These are phyloP conservation scores for Neopestalotiopsis clavispora DNA, from an alignment of 2,329 filamentous ascomycete genomes.

Conservation along the genomic window DNA sequence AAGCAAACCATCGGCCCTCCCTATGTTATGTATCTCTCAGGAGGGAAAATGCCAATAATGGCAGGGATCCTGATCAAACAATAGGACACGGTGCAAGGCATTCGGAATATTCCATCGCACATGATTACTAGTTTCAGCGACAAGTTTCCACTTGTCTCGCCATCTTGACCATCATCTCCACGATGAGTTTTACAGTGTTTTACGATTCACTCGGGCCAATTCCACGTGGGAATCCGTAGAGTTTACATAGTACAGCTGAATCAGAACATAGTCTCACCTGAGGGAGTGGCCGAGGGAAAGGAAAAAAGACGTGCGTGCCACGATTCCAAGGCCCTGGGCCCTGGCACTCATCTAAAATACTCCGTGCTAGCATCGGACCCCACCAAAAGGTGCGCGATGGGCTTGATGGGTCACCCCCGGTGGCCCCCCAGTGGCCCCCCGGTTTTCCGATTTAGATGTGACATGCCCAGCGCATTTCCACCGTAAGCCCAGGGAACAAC, in stretches of 20 bases:
- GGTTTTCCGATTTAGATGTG: constrained; percentile 13
- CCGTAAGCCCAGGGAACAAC: neutral
- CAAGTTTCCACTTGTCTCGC: neutral
- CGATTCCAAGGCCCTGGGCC: neutral
- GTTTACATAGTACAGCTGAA: neutral
- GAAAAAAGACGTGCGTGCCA: neutral
- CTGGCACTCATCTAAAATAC: neutral
- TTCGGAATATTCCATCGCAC: neutral
- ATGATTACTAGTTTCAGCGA: neutral
- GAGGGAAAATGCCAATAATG: no score
- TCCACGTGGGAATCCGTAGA: neutral
- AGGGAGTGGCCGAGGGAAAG: neutral
- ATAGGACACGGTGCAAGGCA: neutral
- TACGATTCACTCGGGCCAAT: neutral
- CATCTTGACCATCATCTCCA: neutral
- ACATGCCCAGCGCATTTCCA: neutral
- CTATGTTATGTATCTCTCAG: no score
- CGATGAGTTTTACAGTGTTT: neutral
- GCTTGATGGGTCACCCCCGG: neutral
- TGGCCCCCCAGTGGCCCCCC: neutral
- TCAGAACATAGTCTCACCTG: neutral
- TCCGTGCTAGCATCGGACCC: neutral
- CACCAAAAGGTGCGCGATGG: no score
- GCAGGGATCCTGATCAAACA: no score
- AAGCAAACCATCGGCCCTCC: no score